Base-by-base conservation (phyloP, 2,329 filamentous ascomycete species). In the Clarireedia paspali region DNA sequence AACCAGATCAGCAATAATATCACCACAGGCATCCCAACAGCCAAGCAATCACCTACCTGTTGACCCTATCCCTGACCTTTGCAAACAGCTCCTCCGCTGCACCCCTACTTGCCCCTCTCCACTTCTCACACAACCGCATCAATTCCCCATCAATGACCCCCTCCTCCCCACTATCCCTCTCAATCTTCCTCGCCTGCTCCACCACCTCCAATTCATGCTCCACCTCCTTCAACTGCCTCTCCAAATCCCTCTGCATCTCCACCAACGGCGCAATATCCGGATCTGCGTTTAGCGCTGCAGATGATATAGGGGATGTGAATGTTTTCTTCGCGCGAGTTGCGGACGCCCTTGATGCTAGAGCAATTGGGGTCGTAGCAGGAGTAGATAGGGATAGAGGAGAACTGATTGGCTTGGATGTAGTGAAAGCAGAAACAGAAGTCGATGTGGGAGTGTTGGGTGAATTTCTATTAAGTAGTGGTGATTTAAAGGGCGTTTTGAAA, bases 21-120 rank as follows among this genome's bases (percentile, higher is more conserved):
- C 39, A n/a, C 39, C 39, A 5, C 39, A 42, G 39, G 7, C 12
- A 34, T 9, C n/a, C 15, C 15, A 15, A 14, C 10, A 3, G 5
- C n/a, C 5, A 15, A 47, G 38, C 20, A 10, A 20, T 7, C 36
- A 62, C 61, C 50, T 59, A 70, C 62, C 78, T 72, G 63, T 81
- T 74, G 38, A 87, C 75, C 53, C 81, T 72, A 67, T 84, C 82
- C 59, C 77, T 77, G 23, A 85, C 81, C 20, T 74, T 71, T 24
- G 71, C 75, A 67, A 86, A 89, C 10, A 88, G 71, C 64, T 87
- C 83, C 62, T 89, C 86, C 1, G 86, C 86, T 6, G 83, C 85
- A 50, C 76, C 71, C 59, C 84, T 76, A 57, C 79, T 81, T 17
- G 82, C 80, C 0, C 66, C 69, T 47, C 75, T 79, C 87, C 87